Evolutionary conservation across 148 eudicot species (phyloP).

Genomic region (Hydrangea macrophylla): DNA sequence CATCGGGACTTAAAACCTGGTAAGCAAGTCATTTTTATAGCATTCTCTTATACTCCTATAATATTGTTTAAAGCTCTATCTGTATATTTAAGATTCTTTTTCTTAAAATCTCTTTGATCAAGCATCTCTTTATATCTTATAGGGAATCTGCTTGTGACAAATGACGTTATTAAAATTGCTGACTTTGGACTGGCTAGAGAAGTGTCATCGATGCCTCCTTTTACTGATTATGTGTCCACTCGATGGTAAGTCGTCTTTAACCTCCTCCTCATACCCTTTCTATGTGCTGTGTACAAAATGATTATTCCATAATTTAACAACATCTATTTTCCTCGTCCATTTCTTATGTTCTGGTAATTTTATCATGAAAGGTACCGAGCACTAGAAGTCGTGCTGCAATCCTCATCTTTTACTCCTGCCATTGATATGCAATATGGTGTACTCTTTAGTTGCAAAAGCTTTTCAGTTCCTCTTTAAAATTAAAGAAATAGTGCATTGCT

Average conservation of each 20-base stretch:
- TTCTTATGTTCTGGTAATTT: conserved; percentile 10
- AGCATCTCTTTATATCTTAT: conserved; percentile 12
- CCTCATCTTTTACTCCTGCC: conserved; percentile 74
- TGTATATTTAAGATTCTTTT: not conserved
- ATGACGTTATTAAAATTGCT: conserved; percentile 75
- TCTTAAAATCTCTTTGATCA: conserved; percentile 7
- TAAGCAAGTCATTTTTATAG: conserved; percentile 22
- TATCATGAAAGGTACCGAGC: conserved; percentile 80
- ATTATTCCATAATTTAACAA: not conserved
- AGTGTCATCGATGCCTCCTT: conserved; percentile 80
- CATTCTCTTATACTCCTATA: not conserved
- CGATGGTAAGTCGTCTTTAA: conserved; percentile 64
- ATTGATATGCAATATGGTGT: conserved; percentile 48
- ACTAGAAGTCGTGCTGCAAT: conserved; percentile 87
- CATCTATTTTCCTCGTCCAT: not conserved
- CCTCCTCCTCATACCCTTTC: not conserved
- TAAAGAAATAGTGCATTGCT: not conserved
- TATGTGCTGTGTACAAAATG: not conserved
- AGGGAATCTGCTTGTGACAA: conserved; percentile 92
- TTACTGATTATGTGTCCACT: conserved; percentile 94
- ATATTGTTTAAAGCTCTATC: not conserved
- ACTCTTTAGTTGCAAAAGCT: not conserved
- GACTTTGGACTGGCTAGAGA: conserved; percentile 97
- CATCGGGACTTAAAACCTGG: conserved; percentile 98
- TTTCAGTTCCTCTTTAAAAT: not conserved